Base-by-base conservation (phyloP, 2,329 filamentous ascomycete species). In the Westerdykella sp. region DNA sequence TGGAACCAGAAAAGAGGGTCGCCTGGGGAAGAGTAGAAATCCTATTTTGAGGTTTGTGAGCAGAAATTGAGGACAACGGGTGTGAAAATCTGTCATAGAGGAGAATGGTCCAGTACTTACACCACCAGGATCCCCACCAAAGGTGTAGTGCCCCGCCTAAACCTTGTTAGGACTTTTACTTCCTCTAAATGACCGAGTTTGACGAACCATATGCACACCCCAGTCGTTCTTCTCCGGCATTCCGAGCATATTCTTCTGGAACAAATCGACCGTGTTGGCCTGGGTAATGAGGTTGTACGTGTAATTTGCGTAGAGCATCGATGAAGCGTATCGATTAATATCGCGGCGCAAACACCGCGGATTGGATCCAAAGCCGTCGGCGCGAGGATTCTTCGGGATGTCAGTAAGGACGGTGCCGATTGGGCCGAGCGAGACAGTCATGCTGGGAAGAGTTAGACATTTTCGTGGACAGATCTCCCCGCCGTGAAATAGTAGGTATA, bases 1-100 rank as follows among this genome's bases (percentile, higher is more conserved):
- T 75, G 72, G 37, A 72, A 64, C 56, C 62, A 76, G 58, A 76
- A 75, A 23, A 63, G 16, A 1, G 71, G 71, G 37, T 76, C 72
- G 4, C 60, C 64, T 4, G 73, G 71, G 4, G 68, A 72, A 4
- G 68, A 67, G 49, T 65, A 73, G 37, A 72, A 59, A 55, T 75
- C 73, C 32, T 68, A 60, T 6, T 35, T 35, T 3, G 32, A 14
- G 4, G 13, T 9, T 3, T 23, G n/a, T 14, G 7, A 38, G 22
- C 16, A 22, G 22, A 38, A n/a, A 18, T 18, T 22, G 11, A 35
- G 9, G 13, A 16, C 7, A 21, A 10, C 3, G 10, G 34, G 18
- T 35, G 6, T 35, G 7, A 10, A 21, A n/a, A n/a, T 35, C 7
- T 35, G 9, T 9, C 3, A 16, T 5, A 9, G 13, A 9, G 25